Base-by-base conservation (phyloP, 2,329 filamentous ascomycete genomes). In the Monosporascus sp. region DNA sequence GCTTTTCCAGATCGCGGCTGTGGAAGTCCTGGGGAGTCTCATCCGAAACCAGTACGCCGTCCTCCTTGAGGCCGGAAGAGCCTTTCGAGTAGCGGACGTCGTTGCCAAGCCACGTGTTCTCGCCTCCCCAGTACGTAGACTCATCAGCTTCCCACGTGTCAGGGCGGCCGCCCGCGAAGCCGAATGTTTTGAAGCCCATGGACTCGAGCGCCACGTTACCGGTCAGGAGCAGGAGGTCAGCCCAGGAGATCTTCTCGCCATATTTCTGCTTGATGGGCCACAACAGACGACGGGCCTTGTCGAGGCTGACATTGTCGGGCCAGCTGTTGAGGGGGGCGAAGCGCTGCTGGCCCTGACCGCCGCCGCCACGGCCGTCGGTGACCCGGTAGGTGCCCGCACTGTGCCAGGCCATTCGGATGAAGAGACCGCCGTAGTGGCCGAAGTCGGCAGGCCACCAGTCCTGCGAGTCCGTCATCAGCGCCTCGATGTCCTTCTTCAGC, bases 221-320 rank as follows among this genome's bases (percentile, higher is more conserved):
- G 27, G 86, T 81, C 51, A 91, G 79, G 53, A 90, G 77, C 48
- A 87, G 69, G 55, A 91, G 73, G 67, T 91, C 88, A 24, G 87
- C 85, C 88, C 88, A 91, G 0, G 88, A 91, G 71, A 91, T 87
- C 77, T 88, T 90, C 78, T 83, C 84, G 69, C 88, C 88, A 61
- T 91, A 91, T 79, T 91, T 91, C 63, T 90, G 87, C 82, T 91
- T 91, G 75, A 91, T 84, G 53, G 88, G 88, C 85, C 87, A 90
- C 43, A 91, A 76, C 52, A 91, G 81, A 59, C 88, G 87, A 53
- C 88, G 87, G 34, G 87, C 88, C 81, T 91, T 91, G 80, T 91
- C 88, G 51, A 91, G 80, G 63, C 78, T 85, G 65, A 84, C 85
- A 61, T 91, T 91, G 73, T 91, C 88, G 43, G 88, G 88, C 88